These are phyloP conservation scores for Blastocystis sp. DNA, from an alignment of 352 stramenopile genomes.

Conservation along the genomic window DNA sequence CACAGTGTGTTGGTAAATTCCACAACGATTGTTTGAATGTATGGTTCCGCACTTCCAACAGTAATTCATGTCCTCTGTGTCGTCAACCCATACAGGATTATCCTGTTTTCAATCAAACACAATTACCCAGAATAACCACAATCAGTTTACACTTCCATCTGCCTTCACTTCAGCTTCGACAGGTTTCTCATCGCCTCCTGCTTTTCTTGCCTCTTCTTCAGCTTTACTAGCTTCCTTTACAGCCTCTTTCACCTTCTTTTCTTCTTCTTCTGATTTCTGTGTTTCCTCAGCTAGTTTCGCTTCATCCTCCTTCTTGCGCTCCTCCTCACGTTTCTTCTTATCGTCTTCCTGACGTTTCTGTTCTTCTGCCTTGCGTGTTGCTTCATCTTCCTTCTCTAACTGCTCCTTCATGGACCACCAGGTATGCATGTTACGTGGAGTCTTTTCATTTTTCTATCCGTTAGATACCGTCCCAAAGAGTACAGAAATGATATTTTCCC, in stretches of 20 bases:
- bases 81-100: constrained; percentile 67
- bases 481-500: constrained; percentile 55
- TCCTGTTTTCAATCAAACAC: constrained; percentile 39
- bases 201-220: not conserved
- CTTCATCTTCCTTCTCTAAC: constrained; percentile 60
- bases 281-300: constrained; percentile 30
- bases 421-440: constrained; percentile 62
- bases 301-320: constrained; percentile 52
- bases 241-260: constrained; percentile 16
- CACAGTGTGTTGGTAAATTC: constrained; percentile 75
- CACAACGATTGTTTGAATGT: constrained; percentile 75
- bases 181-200: not conserved
- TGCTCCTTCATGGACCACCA: constrained; percentile 63
- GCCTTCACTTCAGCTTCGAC: constrained; percentile 27
- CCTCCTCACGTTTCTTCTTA: constrained; percentile 56
- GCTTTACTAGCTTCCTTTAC: constrained; percentile 51
- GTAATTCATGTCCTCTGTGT: constrained; percentile 76
- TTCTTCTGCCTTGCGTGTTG: constrained; percentile 49
- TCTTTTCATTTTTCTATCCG: constrained; percentile 32
- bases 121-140: not conserved
- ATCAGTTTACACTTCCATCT: constrained; percentile 58
- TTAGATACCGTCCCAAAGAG: not conserved
- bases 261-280: constrained; percentile 41
- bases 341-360: constrained; percentile 47
- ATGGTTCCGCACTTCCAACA: constrained; percentile 76